These are phyloP conservation scores for Aspergillus mulundensis DNA, from an alignment of 495 filamentous ascomycete genomes.

Conservation along the genomic window DNA sequence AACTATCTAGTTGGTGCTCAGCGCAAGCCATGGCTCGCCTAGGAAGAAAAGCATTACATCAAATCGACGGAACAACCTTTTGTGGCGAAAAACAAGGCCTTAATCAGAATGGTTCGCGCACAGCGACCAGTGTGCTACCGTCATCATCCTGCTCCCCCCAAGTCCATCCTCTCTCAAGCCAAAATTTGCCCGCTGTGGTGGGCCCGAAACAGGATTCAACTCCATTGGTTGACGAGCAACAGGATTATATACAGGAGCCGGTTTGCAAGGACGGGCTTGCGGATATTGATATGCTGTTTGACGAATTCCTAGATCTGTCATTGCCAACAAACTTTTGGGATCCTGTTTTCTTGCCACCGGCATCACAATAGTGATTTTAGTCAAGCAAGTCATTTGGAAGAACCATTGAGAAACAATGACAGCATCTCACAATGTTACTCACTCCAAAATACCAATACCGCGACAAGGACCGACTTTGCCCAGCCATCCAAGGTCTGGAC, in stretches of 20 bases:
- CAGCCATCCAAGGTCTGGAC: no score
- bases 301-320: slow-evolving; percentile 39
- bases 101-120: background rate
- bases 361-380: slow-evolving; percentile 9
- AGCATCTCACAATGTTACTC: no score
- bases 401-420: no score
- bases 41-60: slow-evolving; percentile 38
- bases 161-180: background rate
- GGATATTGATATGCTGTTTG: slow-evolving; percentile 41
- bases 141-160: background rate
- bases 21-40: slow-evolving; percentile 60
- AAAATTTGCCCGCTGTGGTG: background rate
- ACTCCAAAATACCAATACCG: no score
- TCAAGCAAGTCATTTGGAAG: background rate
- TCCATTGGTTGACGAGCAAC: slow-evolving; percentile 1
- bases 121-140: background rate
- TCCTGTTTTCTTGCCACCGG: slow-evolving; percentile 29
- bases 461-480: no score
- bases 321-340: slow-evolving; percentile 43
- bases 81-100: background rate
- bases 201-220: background rate
- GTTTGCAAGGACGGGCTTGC: slow-evolving; percentile 21
- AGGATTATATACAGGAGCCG: slow-evolving; percentile 10
- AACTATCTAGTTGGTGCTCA: slow-evolving; percentile 56
- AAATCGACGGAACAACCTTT: slow-evolving; percentile 22